Base-by-base conservation (phyloP, 768 basidiomycete genomes). In the Sistotremastrum suecicum region DNA sequence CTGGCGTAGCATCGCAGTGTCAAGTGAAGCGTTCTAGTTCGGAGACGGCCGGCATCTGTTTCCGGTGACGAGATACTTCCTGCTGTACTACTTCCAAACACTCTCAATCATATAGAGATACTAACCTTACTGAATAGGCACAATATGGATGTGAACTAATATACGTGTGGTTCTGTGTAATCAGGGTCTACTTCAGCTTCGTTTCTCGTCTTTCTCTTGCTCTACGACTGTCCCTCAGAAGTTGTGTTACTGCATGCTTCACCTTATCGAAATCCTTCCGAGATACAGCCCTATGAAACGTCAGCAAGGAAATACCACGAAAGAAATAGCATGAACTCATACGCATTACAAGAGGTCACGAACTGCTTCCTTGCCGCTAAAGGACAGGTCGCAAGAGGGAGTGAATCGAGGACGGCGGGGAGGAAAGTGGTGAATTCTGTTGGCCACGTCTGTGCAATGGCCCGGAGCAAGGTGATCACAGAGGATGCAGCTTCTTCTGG, bases 381-480 rank as follows among this genome's bases (percentile, higher is more conserved):
- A 10, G 88, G 76, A 10, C 76, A 71, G 34, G 71, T 64, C 20
- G 74, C 59, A 0, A 68, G 61, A 5, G 86, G 81, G 7, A 95
- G 63, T 49, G 76, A 75, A 53, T 82, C 80, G 20, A 95, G 60
- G 8, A 86, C 71, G 28, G 71, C 60, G 2, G 81, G 78, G 10
- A 91, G 58, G 84, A 88, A 94, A 20, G 67, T 60, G 34, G 82
- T 64, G 39, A 92, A 59, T 56, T 82, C 78, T 5, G 66, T 57
- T 2, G 82, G 69, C 78, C 84, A 88, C n/a, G 76, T 56, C 35
- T 66, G 62, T 30, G 79, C 70, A 43, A 90, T 60, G 8, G 74
- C 69, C 10, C 86, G 75, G 60, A 94, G 75, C 50, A 97, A 79
- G 2, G 81, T 76, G 46, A 88, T 76, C 39, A 92, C 80, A 34